These are phyloP conservation scores for Dipteronia sinensis DNA, from an alignment of 345 rosid species.

Conservation along the genomic window DNA sequence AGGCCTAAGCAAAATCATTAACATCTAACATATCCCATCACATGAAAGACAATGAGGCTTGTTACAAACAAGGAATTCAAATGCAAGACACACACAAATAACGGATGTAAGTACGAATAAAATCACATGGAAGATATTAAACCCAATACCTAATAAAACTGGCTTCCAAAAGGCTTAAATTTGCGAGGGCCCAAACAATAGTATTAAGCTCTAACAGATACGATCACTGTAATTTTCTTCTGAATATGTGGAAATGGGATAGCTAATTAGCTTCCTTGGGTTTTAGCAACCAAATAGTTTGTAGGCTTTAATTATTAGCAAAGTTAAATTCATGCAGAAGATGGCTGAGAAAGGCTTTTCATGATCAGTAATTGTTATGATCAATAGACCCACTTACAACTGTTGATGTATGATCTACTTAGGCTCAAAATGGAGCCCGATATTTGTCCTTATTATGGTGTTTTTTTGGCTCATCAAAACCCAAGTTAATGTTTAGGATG, in stretches of 20 bases:
- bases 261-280: slow-evolving; percentile 4
- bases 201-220: background rate
- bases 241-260: background rate
- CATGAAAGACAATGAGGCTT: background rate
- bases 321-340: background rate
- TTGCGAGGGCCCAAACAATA: background rate
- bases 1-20: background rate
- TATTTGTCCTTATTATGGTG: no score
- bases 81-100: background rate
- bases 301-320: background rate
- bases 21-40: background rate
- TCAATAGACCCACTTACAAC: no score
- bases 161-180: background rate
- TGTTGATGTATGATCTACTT: no score
- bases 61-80: background rate
- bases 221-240: background rate
- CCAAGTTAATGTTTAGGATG: no score
- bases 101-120: background rate
- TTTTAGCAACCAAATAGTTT: background rate
- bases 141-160: background rate
- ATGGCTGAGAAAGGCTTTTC: background rate
- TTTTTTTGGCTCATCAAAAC: no score
- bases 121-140: background rate
- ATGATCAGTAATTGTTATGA: background rate
- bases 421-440: no score